These are phyloP conservation scores for Zymoseptoria ardabiliae DNA, from an alignment of 2,329 filamentous ascomycete species.

Conservation along the genomic window DNA sequence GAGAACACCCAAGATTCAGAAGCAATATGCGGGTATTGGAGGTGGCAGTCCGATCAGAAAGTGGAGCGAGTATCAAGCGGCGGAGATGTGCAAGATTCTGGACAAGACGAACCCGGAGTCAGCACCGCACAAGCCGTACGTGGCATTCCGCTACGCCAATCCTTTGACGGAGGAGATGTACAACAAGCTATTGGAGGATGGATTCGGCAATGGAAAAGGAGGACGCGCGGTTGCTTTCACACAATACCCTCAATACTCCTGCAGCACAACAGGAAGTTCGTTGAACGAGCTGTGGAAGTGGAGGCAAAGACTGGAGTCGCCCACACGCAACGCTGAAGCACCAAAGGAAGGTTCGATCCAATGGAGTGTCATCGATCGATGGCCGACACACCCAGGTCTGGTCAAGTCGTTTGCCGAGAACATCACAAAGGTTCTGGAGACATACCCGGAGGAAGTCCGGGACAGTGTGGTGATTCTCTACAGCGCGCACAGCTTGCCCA, in stretches of 20 bases:
- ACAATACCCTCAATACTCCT: conserved; percentile 97
- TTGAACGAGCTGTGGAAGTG: conserved; percentile 98
- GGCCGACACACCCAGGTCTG: conserved; percentile 85
- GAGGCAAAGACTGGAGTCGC: conserved; percentile 69
- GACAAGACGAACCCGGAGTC: conserved; percentile 88
- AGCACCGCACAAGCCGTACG: conserved; percentile 93
- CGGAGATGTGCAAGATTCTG: conserved; percentile 95
- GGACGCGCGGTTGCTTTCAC: conserved; percentile 94
- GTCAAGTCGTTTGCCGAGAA: conserved; percentile 89
- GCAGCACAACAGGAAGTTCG: conserved; percentile 92
- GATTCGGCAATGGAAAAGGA: conserved; percentile 83
- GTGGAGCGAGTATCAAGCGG: conserved; percentile 92
- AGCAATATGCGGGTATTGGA: conserved; percentile 91
- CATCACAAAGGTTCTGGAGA: conserved; percentile 74
- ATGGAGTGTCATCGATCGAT: conserved; percentile 97
- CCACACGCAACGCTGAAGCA: conserved; percentile 38
- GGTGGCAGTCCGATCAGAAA: conserved; percentile 97
- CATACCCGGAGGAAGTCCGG: conserved; percentile 75
- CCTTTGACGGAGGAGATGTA: conserved; percentile 96
- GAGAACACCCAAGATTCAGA: conserved; percentile 90
- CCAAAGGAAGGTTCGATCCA: conserved; percentile 62
- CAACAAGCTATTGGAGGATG: conserved; percentile 70
- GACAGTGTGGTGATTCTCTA: conserved; percentile 81
- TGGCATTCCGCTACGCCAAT: conserved; percentile 91
- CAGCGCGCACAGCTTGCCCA: conserved; percentile 85